phyloP scores from a whole-genome alignment of 768 basidiomycete genomes.

The Boletus sensibilis region DNA sequence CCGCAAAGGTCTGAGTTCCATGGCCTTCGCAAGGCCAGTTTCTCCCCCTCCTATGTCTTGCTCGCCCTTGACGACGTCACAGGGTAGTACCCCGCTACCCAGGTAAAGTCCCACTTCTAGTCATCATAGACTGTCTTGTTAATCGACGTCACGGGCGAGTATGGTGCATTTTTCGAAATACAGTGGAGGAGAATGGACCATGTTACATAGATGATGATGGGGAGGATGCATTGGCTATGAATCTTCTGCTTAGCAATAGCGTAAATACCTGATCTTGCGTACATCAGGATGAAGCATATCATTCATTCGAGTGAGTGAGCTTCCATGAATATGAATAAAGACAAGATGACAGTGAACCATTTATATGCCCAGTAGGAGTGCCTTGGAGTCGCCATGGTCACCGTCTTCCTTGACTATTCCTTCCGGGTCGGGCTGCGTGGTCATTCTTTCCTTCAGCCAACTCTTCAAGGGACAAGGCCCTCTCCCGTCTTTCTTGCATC shows the following conservation, averaged over 20 bases:
- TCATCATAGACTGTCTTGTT: no score
- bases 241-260: background rate
- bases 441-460: constrained; percentile 32
- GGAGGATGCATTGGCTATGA: constrained; percentile 4
- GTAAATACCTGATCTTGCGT: background rate
- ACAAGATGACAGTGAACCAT: background rate
- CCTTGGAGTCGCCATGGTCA: background rate
- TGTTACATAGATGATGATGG: constrained; percentile 3
- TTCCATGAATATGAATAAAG: background rate
- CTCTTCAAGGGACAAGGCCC: constrained; percentile 37
- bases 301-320: background rate
- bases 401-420: background rate
- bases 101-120: no score
- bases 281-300: background rate
- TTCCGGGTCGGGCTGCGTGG: constrained; percentile 19
- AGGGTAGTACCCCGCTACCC: no score
- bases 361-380: background rate
- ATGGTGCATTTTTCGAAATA: no score
- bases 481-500: constrained; percentile 44
- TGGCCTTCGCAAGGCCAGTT: no score
- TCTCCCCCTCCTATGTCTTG: no score
- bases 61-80: no score
- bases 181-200: no score
- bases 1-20: no score
- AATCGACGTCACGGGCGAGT: no score